Evolutionary conservation across 208 protist genomes (phyloP), one percentile per base, ranked within the genome.

Genomic region (Acanthamoeba castellanii): DNA sequence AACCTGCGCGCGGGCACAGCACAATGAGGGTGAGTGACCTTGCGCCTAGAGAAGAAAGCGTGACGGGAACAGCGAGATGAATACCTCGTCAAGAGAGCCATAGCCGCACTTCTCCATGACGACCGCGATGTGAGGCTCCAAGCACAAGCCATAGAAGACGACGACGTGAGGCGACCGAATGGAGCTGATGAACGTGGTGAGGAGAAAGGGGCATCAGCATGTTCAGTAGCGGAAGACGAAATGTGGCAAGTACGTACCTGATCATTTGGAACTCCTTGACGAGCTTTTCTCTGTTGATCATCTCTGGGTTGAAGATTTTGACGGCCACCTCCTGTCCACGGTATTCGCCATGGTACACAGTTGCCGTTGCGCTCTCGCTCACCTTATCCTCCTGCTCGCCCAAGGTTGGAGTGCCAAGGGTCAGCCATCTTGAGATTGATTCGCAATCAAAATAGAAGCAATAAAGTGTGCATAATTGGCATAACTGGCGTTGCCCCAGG

Each of bases 261-360:
- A 92, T 92, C 85, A 92, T 92, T 27, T 74, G 55, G 85, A 92
- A 92, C 85, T 92, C 85, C 16, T 74, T 74, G 0, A 76, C 59
- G 22, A 92, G 42, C 59, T 92, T 92, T 22, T 92, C 85, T 25
- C 55, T 47, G 85, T 92, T 92, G 32, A 92, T 92, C 85, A 92
- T 76, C 85, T 92, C 85, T 13, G 22, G 64, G 32, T 92, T 92
- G 85, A 92, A 74, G 61, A 92, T 92, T 74, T 92, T 92, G 34
- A 92, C 85, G 64, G 85, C 85, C 34, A 92, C 85, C 59, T 92
- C 85, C 37, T 76, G 55, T 8, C 85, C 85, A 30, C 85, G 55
- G 85, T 92, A 92, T 59, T 92, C 85, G 18, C 85, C 85, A 9
- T 92, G 59, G 85, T 92, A 92, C 5, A 92, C 85, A 2, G 55